phyloP scores from a whole-genome alignment of 2,329 filamentous ascomycete species.

The Colletotrichum siamense region DNA sequence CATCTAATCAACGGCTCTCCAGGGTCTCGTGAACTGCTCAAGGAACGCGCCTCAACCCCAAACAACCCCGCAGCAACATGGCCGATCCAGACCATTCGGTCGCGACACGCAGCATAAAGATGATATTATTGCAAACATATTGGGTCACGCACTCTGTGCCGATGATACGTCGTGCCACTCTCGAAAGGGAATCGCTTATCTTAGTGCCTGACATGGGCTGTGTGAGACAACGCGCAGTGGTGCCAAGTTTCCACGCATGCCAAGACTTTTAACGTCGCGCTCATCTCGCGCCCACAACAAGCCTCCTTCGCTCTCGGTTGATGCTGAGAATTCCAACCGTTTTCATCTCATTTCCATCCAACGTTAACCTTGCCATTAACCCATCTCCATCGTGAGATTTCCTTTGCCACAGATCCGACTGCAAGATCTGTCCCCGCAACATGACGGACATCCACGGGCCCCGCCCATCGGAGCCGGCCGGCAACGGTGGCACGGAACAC shows the following conservation, averaged over 20 bases:
- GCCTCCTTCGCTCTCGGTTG: neutral
- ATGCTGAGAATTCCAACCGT: neutral
- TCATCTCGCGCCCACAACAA: neutral
- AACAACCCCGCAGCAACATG: neutral
- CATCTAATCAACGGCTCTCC: neutral
- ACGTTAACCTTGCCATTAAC: neutral
- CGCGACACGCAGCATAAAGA: neutral
- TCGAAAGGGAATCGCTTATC: neutral
- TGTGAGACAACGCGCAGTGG: neutral
- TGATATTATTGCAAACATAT: neutral
- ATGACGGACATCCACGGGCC: neutral
- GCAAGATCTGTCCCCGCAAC: neutral
- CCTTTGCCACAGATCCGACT: neutral
- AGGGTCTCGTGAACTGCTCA: neutral
- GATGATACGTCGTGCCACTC: neutral
- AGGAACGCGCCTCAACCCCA: neutral
- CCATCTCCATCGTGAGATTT: neutral
- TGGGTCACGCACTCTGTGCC: neutral
- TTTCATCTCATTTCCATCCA: neutral
- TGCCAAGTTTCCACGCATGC: conserved; percentile 7
- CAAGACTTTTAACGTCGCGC: neutral
- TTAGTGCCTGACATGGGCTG: neutral
- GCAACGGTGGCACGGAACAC: conserved; percentile 3
- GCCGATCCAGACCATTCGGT: neutral
- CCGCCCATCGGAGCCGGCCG: neutral